These are phyloP conservation scores for Calonectria naviculata DNA, from an alignment of 2,329 filamentous ascomycete genomes.

Conservation along the genomic window DNA sequence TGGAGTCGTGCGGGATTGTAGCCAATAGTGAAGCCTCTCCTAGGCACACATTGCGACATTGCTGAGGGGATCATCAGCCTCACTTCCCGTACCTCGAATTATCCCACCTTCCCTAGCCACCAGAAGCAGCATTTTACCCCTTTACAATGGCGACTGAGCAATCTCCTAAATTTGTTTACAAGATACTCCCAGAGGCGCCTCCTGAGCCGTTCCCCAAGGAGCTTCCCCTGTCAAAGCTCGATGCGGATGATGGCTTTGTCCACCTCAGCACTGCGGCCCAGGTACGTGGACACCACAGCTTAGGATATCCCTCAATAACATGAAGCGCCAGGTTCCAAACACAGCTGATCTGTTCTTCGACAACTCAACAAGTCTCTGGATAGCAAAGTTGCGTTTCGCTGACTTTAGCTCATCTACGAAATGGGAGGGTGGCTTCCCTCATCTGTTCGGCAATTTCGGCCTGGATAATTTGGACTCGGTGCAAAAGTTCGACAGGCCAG, in stretches of 20 bases:
- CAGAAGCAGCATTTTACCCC: background rate
- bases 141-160: constrained; percentile 43
- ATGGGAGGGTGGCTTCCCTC: constrained; percentile 70
- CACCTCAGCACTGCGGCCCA: constrained; percentile 69
- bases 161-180: constrained; percentile 64
- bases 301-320: background rate
- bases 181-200: constrained; percentile 67
- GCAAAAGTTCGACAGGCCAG: constrained; percentile 57
- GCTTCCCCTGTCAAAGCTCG: constrained; percentile 69
- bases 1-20: background rate
- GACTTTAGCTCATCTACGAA: constrained; percentile 56
- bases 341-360: constrained; percentile 59
- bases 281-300: constrained; percentile 43
- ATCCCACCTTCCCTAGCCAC: background rate
- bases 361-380: constrained; percentile 52
- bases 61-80: constrained; percentile 10
- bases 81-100: background rate
- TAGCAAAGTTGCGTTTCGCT: constrained; percentile 64
- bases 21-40: constrained; percentile 11
- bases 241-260: constrained; percentile 70
- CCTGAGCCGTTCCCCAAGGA: constrained; percentile 62
- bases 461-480: constrained; percentile 59
- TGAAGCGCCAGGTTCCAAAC: constrained; percentile 51
- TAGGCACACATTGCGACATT: constrained; percentile 18
- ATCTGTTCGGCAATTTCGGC: constrained; percentile 70